Evolutionary conservation across 2,329 filamentous ascomycete species (phyloP), one percentile per base, ranked within the genome.

Genomic region (Graphilbum ipis-grandicollis): DNA sequence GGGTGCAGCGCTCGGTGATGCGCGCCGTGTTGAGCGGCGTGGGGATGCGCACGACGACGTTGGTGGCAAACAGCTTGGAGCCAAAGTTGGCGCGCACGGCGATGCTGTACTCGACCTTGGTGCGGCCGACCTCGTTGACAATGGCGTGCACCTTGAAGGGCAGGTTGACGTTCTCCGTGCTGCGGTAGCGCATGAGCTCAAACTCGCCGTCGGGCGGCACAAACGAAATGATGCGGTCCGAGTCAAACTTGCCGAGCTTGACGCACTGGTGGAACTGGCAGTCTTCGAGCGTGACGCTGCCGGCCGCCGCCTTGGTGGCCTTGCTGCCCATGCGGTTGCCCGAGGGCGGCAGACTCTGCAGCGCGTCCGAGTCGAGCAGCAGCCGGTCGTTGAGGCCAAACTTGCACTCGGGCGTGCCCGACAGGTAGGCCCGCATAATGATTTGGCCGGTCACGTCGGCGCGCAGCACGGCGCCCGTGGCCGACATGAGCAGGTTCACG

Each of bases 181-280:
- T 86, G 36, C 92, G 84, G 58, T 98, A 98, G 34, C 86, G 79
- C 90, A 98, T 98, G 43, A 98, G 70, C 62, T 98, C 90, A 56
- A 98, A 98, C 53, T 94, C 88, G 46, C 90, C 90, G 54, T 98
- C 90, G 3, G 90, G 90, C 3, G 90, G 90, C 28, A 98, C 78
- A 56, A 98, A 94, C 41, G 80, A 90, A 56, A 98, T 96, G 55
- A 93, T 96, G 45, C 90, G 72, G 58, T 98, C 90, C 22, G 80
- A 80, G 57, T 96, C 90, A 52, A 98, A 98, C 53, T 92, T 92
- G 46, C 88, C 86, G 22, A 98, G 69, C 62, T 94, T 93, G 42
- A 98, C 90, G 56, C 90, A 98, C 58, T 98, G 90, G 58, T 98
- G 90, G 61, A 98, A 94, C 53, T 96, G 90, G 53, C 92, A 96